Evolutionary conservation across 2,329 filamentous ascomycete species (phyloP), one percentile per base, ranked within the genome.

Genomic region (Gyromitra esculenta): DNA sequence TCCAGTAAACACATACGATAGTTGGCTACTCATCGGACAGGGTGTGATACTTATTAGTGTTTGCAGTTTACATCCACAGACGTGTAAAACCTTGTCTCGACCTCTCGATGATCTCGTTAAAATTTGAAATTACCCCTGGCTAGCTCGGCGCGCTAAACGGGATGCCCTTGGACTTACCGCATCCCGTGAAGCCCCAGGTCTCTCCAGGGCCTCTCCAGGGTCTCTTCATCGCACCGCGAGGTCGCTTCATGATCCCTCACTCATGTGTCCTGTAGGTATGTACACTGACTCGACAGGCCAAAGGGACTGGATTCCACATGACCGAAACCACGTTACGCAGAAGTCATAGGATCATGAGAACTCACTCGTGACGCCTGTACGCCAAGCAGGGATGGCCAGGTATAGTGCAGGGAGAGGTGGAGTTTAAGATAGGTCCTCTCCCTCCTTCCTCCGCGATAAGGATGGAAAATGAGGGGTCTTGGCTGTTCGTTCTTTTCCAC

Each of bases 351-450:
- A 52, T 73, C 70, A 73, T 59, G 31, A n/a, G 52, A 65, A 18
- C 70, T 73, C 70, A 73, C 70, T 73, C 70, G 63, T 73, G 70
- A 73, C 70, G 18, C 70, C 62, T 56, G 60, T 45, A 41, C 50
- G 56, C 31, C 18, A 18, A 37, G 21, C 65, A 68, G 21, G 65
- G 37, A 43, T 41, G 25, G 13, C 13, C 18, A 31, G 50, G 50
- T 0, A 31, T 2, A 31, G 21, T 2, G 9, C 50, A n/a, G 39
- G 43, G 18, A 45, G 37, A 54, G 68, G 48, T 64, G 59, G 65
- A 45, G 50, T 9, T 50, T 15, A 50, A 64, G 62, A 73, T 65
- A 57, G 59, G 62, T 59, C 52, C 13, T n/a, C 13, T 37, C 9
- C 31, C 52, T 31, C 25, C 2, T 4, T 31, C 66, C 18, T n/a